Conservation (phyloP, 495 filamentous ascomycete genomes). For the Cercophora sp. region DNA sequence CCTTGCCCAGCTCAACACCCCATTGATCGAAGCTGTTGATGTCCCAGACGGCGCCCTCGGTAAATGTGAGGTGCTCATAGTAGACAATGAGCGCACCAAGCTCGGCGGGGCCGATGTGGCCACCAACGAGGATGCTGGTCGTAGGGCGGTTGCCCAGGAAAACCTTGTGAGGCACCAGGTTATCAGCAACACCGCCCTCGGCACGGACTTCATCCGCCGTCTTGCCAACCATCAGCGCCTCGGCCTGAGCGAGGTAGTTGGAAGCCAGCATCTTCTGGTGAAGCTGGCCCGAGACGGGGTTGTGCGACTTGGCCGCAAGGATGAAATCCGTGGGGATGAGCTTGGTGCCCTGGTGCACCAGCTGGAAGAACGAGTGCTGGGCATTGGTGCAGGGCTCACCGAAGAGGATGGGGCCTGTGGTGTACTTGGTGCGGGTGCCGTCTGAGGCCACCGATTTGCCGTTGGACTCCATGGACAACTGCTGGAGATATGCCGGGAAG, state of each 20-base stretch:
- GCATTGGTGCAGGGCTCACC: slow-evolving; percentile 98
- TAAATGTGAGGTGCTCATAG: slow-evolving; percentile 98
- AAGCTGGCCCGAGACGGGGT: slow-evolving; percentile 84
- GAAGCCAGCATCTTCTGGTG: slow-evolving; percentile 99
- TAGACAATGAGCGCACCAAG: slow-evolving; percentile 95
- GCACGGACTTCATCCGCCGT: slow-evolving; percentile 82
- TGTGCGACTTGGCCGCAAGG: slow-evolving; percentile 91
- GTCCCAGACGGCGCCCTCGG: slow-evolving; percentile 96
- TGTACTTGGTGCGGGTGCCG: slow-evolving; percentile 92
- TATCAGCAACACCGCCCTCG: slow-evolving; percentile 71
- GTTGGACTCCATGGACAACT: slow-evolving; percentile 99
- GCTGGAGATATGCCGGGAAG: slow-evolving; percentile 98
- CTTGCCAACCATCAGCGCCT: slow-evolving; percentile 98
- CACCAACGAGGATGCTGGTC: slow-evolving; percentile 84
- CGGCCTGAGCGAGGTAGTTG: slow-evolving; percentile 97
- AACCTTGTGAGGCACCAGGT: slow-evolving; percentile 94
- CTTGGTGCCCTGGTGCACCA: slow-evolving; percentile 98
- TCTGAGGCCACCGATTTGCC: slow-evolving; percentile 93
- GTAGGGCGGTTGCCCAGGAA: slow-evolving; percentile 98
- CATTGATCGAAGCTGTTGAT: slow-evolving; percentile 99
- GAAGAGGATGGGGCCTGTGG: slow-evolving; percentile 88
- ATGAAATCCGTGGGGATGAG: slow-evolving; percentile 98
- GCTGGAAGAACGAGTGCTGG: slow-evolving; percentile 99
- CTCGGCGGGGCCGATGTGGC: slow-evolving; percentile 86
- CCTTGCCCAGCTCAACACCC: slow-evolving; percentile 98